phyloP scores from a whole-genome alignment of 192 early-diverging fungal genomes.

The Thoreauomyces humboldtii region DNA sequence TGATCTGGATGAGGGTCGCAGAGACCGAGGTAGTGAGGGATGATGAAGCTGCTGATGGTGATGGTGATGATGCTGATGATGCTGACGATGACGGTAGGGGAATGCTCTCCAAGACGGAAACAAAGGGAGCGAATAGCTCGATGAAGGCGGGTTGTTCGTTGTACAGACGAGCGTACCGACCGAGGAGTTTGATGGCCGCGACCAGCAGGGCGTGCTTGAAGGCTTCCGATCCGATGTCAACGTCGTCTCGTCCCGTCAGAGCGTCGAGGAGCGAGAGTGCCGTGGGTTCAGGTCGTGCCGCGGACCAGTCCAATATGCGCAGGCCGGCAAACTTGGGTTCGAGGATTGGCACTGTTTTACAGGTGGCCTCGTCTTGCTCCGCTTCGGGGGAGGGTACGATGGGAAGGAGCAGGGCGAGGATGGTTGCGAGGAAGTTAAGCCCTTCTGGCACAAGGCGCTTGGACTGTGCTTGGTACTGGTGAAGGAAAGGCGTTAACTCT shows the following conservation, averaged over 20 bases:
- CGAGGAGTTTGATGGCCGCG: constrained; percentile 19
- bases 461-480: constrained; percentile 62
- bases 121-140: constrained; percentile 35
- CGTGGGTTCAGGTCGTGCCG: not conserved
- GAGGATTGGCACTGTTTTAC: constrained; percentile 7
- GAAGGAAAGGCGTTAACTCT: not conserved
- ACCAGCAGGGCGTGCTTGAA: constrained; percentile 22
- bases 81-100: no score
- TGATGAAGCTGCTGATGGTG: not conserved
- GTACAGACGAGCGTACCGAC: constrained; percentile 26
- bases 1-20: constrained; percentile 12
- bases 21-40: constrained; percentile 5
- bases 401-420: constrained; percentile 26
- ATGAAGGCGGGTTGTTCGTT: constrained; percentile 22
- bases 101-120: constrained; percentile 15
- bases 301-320: constrained; percentile 14
- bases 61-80: no score
- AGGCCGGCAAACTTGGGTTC: not conserved
- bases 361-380: not conserved
- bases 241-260: not conserved
- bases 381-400: not conserved
- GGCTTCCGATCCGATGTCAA: constrained; percentile 1
- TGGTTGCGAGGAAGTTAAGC: constrained; percentile 38
- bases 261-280: not conserved
- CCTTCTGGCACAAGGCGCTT: constrained; percentile 67